Evolutionary conservation across 352 stramenopile genomes (phyloP), one percentile per base, ranked within the genome.

Genomic region (Globisporangium solare): DNA sequence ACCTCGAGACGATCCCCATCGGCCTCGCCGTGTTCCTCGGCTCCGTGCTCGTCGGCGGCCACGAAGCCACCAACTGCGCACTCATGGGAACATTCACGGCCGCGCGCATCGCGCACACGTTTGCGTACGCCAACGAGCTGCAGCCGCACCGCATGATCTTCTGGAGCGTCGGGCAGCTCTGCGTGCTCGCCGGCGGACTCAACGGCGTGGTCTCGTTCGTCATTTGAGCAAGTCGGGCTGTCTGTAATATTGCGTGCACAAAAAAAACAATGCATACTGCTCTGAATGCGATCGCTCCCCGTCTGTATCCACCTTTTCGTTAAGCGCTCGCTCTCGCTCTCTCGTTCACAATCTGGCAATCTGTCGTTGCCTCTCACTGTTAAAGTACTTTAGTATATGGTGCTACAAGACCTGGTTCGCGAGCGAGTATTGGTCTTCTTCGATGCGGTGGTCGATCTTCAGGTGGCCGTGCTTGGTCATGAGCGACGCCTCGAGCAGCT

Each of bases 391-490:
- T 35, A 35, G 27, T 35, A 35, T 35, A 3, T 35, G 27, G 7
- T 27, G 2, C 24, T 51, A 61, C 20, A 78, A 31, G 20, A 68
- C 62, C 6, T 57, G 65, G 42, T 81, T 78, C 37, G 71, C 53
- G 24, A 86, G 54, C 32, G 64, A 39, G 49, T 83, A 64, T 32
- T 52, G 62, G 50, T 82, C 70, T 42, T 86, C 75, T 42, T 68
- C 49, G 41, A 83, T 71, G 4, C 24, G 51, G 15, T 59, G 68
- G 32, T 81, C 67, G 20, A 84, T 10, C 51, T 75, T 70, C 47
- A 76, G 64, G 51, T 86, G 77, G 18, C 77, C 76, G 51, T 84
- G 67, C 49, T 83, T 86, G 48, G 76, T 83, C 72, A 83, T 74
- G 27, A 81, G 50, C 8, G 72, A 82, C 0, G 63, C 74, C 14